A percentile compares a stretch with the other conserved stretches of the same genome.
Conservation (phyloP, 257 asterid genomes). For the Pogostemon cablin region DNA sequence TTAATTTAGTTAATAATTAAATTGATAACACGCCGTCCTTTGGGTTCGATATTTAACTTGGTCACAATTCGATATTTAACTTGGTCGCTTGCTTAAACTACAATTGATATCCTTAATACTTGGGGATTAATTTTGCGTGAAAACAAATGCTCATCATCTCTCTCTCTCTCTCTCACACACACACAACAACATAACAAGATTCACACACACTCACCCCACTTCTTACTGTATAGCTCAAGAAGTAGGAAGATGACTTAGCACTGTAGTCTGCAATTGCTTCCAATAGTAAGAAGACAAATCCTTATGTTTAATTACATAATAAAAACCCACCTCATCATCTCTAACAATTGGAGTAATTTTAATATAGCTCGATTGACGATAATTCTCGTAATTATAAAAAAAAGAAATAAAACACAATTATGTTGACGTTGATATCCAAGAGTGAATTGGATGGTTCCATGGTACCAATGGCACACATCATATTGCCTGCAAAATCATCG, state of each 20-base stretch:
- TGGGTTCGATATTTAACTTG: too few species aligned
- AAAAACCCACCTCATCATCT: background rate
- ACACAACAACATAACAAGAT: too few species aligned
- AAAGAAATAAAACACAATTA: constrained; percentile 27
- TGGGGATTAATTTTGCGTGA: too few species aligned
- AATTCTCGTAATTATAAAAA: background rate
- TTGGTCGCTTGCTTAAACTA: too few species aligned
- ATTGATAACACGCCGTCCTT: too few species aligned
- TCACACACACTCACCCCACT: constrained; percentile 50
- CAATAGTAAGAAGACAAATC: constrained; percentile 68
- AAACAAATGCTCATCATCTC: constrained; percentile 9
- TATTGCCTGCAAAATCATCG: background rate
- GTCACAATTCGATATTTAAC: too few species aligned
- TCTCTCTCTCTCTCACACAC: too few species aligned
- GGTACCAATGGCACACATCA: background rate
- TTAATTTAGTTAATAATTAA: too few species aligned
- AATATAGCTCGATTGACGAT: background rate
- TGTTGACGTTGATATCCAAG: constrained; percentile 58
- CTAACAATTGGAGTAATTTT: too few species aligned
- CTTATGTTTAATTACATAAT: constrained; percentile 43
- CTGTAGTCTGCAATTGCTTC: constrained; percentile 42
- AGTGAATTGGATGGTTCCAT: constrained; percentile 32
- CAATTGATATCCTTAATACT: too few species aligned
- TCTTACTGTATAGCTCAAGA: constrained; percentile 47
- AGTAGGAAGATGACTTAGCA: constrained; percentile 55